A percentile compares a stretch with the other conserved stretches of the same genome.
Conservation (phyloP, 2,329 filamentous ascomycete genomes). For the Juglanconis sp. region DNA sequence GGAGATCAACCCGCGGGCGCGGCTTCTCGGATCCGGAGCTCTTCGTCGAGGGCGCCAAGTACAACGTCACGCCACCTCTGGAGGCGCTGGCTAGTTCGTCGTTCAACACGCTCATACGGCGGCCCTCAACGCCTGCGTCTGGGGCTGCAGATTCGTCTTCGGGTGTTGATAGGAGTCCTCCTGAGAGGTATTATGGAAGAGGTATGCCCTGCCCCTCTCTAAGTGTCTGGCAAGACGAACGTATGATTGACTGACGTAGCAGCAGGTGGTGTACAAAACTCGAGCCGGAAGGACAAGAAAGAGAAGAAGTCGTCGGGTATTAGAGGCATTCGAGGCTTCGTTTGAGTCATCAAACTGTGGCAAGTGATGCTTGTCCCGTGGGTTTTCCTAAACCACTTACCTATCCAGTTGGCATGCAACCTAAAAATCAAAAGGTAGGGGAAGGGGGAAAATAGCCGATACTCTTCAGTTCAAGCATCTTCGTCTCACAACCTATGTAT, state of each 20-base stretch:
- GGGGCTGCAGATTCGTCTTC: slow-evolving; percentile 16
- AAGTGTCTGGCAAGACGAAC: slow-evolving; percentile 35
- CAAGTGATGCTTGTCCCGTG: not conserved
- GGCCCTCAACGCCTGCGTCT: slow-evolving; percentile 37
- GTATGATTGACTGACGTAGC: slow-evolving; percentile 24
- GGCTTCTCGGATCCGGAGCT: slow-evolving; percentile 43
- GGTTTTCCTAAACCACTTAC: no score
- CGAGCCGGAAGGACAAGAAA: slow-evolving; percentile 46
- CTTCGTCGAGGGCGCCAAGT: slow-evolving; percentile 35
- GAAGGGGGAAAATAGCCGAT: no score
- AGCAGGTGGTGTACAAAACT: slow-evolving; percentile 46
- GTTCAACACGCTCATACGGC: slow-evolving; percentile 25
- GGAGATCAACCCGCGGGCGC: slow-evolving; percentile 33
- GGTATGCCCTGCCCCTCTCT: slow-evolving; percentile 32
- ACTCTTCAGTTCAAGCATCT: no score
- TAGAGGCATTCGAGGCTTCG: slow-evolving; percentile 36
- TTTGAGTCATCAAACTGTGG: slow-evolving; percentile 19
- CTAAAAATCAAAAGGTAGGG: no score
- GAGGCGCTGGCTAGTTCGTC: slow-evolving; percentile 24
- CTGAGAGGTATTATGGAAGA: slow-evolving; percentile 42
- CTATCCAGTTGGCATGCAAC: no score
- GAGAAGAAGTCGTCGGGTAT: slow-evolving; percentile 38
- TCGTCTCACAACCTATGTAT: no score
- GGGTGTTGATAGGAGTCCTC: slow-evolving; percentile 33
- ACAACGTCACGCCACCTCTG: slow-evolving; percentile 42